phyloP scores from a whole-genome alignment of 1,139 yeast species.

The Suhomyces panamericanus region DNA sequence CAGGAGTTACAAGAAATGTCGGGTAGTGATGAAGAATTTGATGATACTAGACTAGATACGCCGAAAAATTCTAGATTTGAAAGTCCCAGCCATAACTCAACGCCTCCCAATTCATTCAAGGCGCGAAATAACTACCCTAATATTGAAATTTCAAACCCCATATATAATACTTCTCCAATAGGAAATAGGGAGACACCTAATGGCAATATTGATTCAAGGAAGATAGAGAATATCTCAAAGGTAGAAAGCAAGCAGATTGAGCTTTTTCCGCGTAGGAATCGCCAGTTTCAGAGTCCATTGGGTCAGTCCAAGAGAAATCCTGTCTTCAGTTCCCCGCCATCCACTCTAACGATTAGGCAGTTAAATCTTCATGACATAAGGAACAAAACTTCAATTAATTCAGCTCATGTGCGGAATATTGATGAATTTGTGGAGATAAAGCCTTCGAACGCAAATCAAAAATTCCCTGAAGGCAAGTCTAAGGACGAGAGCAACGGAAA shows the following conservation, averaged over 20 bases:
- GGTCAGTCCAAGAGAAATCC: background rate
- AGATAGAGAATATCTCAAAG: too few species aligned
- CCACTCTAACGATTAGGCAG: constrained; percentile 13
- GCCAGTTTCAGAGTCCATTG: background rate
- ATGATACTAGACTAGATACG: constrained; percentile 19
- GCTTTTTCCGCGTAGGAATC: background rate
- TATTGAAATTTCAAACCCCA: too few species aligned
- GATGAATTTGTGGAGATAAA: background rate
- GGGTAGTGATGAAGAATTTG: constrained; percentile 20
- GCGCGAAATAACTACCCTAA: too few species aligned
- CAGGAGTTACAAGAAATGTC: background rate
- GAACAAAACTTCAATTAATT: too few species aligned
- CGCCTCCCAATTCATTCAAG: background rate
- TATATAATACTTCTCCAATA: too few species aligned
- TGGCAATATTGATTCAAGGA: too few species aligned
- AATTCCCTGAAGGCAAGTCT: background rate
- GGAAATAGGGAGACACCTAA: too few species aligned
- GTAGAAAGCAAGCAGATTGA: background rate
- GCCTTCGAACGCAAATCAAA: too few species aligned
- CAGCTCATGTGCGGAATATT: background rate
- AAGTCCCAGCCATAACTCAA: background rate
- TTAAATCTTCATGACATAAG: constrained; percentile 3
- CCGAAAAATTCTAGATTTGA: constrained; percentile 12
- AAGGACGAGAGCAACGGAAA: background rate
- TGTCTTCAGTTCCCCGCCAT: constrained; percentile 13